phyloP scores from a whole-genome alignment of 2,329 filamentous ascomycete species.

The Didymella keratinophila region DNA sequence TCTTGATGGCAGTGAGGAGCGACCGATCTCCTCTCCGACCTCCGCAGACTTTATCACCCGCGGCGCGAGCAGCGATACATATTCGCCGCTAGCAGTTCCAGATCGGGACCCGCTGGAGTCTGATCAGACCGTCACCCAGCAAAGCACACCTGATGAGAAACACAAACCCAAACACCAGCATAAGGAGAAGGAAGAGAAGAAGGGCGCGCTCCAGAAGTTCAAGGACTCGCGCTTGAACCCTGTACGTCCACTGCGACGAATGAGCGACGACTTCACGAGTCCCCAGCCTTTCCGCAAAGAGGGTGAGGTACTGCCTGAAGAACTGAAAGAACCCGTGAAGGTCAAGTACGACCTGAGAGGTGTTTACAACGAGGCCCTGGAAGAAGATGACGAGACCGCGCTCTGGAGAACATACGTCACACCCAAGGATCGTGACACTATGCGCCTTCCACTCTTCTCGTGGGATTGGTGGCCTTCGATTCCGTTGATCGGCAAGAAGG shows the following conservation, averaged over 20 bases:
- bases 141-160: constrained; percentile 35
- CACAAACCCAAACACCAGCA: constrained; percentile 28
- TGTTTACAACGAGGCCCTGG: constrained; percentile 41
- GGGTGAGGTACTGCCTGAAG: constrained; percentile 49
- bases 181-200: constrained; percentile 27
- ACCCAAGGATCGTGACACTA: constrained; percentile 82
- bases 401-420: constrained; percentile 85
- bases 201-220: constrained; percentile 30
- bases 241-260: constrained; percentile 35
- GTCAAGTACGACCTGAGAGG: constrained; percentile 43
- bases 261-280: constrained; percentile 51
- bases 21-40: constrained; percentile 34
- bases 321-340: constrained; percentile 35
- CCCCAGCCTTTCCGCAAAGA: constrained; percentile 54
- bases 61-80: constrained; percentile 44
- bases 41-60: constrained; percentile 38
- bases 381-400: constrained; percentile 52
- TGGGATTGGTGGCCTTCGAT: constrained; percentile 76
- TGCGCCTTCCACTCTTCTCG: constrained; percentile 69
- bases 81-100: constrained; percentile 37
- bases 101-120: constrained; percentile 33
- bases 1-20: constrained; percentile 33
- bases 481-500: constrained; percentile 85
- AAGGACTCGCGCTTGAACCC: constrained; percentile 35
- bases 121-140: constrained; percentile 32